Evolutionary conservation across 2,329 filamentous ascomycete species (phyloP), one percentile per base, ranked within the genome.

Genomic region (Microsporum canis): DNA sequence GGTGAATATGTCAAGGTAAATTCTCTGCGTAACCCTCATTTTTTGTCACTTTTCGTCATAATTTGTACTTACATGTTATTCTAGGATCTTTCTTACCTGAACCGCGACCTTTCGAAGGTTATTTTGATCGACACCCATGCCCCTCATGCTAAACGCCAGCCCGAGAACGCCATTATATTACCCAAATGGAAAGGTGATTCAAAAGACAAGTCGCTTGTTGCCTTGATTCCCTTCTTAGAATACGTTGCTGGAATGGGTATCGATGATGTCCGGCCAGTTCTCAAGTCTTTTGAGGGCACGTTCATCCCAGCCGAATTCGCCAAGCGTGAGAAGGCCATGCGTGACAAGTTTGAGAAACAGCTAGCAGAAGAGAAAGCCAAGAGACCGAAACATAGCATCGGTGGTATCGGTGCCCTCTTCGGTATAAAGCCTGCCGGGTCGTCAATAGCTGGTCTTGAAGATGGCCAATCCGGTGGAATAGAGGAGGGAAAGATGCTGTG

Each of bases 401-500:
- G 85, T 41, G 82, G 85, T 62, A 75, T 96, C 2, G 84, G 86
- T 62, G 84, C 80, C 67, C 79, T 89, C 60, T 79, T 97, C 4
- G 92, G 92, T 27, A 80, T 96, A 65, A 94, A 92, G 73, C 81
- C 85, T 0, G 79, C 77, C 68, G 82, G 81, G 67, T 83, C 68
- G 59, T 68, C 68, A 57, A 69, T 67, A 66, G 85, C 88, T 57
- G 86, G 89, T 57, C 75, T 80, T 69, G 87, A 91, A 71, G 80
- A 60, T 39, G 84, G 65, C 67, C 81, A 88, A 0, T 81, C 82
- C 1, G 89, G 95, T 71, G 90, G 88, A 10, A 84, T 94, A 64
- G 86, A 88, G 1, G 86, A 96, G 75, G 94, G 92, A 68, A 99
- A 97, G 83, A 96, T 97, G 89, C 79, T 96, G 66, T 91, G 91